These are phyloP conservation scores for Dactylellina drechsleri DNA, from an alignment of 2,329 filamentous ascomycete genomes.

Conservation along the genomic window DNA sequence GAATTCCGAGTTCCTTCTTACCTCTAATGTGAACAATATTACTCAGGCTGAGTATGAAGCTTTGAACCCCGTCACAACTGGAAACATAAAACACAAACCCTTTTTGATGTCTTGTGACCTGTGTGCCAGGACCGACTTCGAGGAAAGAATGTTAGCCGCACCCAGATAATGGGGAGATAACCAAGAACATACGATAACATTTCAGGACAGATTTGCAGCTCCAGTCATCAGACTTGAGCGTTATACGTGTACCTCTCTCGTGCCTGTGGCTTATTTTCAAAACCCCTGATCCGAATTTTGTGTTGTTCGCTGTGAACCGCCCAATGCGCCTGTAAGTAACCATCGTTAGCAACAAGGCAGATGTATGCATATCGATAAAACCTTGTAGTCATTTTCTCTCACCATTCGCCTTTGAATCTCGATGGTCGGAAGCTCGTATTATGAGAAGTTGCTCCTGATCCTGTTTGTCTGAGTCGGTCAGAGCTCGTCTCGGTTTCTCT, in stretches of 20 bases:
- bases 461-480: no score
- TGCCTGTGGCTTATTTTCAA: not conserved
- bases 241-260: not conserved
- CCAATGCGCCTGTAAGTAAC: not conserved
- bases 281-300: not conserved
- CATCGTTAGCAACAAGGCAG: no score
- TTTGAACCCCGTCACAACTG: not conserved
- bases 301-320: not conserved
- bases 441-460: no score
- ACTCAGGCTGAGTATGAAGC: not conserved
- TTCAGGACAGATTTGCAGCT: not conserved
- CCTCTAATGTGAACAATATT: not conserved
- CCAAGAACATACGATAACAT: not conserved
- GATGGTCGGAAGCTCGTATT: not conserved
- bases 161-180: not conserved
- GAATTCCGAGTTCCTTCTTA: not conserved
- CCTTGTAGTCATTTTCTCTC: not conserved
- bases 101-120: not conserved
- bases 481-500: no score
- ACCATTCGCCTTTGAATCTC: not conserved
- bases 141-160: not conserved
- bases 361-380: not conserved
- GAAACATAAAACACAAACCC: not conserved
- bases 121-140: not conserved
- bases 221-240: not conserved